These are phyloP conservation scores for Tolypocladium ovalisporum DNA, from an alignment of 2,329 filamentous ascomycete species.

Conservation along the genomic window DNA sequence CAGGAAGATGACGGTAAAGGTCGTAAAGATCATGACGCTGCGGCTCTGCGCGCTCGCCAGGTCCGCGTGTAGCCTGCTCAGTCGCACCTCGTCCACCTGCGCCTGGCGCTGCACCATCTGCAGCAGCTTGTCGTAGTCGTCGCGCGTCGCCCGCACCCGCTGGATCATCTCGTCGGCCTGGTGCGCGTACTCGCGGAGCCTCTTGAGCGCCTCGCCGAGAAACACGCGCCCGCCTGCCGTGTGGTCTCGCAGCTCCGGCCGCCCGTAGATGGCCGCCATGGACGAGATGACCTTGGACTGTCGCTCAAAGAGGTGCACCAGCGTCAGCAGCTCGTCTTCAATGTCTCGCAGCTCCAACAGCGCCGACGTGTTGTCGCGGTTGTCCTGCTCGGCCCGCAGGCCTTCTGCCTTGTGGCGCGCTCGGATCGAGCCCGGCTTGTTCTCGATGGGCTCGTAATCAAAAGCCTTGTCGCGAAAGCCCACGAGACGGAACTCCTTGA, in stretches of 20 bases:
- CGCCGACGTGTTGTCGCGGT: slow-evolving; percentile 51
- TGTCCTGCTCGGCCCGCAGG: slow-evolving; percentile 41
- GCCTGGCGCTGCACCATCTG: slow-evolving; percentile 58
- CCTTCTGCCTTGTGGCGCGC: slow-evolving; percentile 27
- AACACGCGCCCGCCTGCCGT: slow-evolving; percentile 38
- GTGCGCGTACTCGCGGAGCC: slow-evolving; percentile 43
- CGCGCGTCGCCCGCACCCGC: slow-evolving; percentile 45
- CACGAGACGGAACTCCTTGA: slow-evolving; percentile 50
- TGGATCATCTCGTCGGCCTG: slow-evolving; percentile 46
- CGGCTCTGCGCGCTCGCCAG: slow-evolving; percentile 50
- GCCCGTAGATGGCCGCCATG: slow-evolving; percentile 33
- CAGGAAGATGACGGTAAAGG: slow-evolving; percentile 51
- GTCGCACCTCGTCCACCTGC: slow-evolving; percentile 54
- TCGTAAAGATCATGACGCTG: slow-evolving; percentile 57
- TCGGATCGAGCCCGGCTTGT: slow-evolving; percentile 26
- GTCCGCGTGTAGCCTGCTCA: slow-evolving; percentile 51
- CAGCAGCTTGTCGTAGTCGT: slow-evolving; percentile 54
- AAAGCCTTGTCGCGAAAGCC: slow-evolving; percentile 37
- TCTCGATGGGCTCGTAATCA: slow-evolving; percentile 28
- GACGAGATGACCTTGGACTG: slow-evolving; percentile 39
- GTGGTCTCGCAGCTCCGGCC: slow-evolving; percentile 26
- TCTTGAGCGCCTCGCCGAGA: slow-evolving; percentile 38
- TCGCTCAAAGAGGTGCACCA: slow-evolving; percentile 45
- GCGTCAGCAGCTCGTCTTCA: slow-evolving; percentile 50
- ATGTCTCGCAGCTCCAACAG: slow-evolving; percentile 53